phyloP scores from a whole-genome alignment of 208 protist species.

The Acanthamoeba healyi region DNA sequence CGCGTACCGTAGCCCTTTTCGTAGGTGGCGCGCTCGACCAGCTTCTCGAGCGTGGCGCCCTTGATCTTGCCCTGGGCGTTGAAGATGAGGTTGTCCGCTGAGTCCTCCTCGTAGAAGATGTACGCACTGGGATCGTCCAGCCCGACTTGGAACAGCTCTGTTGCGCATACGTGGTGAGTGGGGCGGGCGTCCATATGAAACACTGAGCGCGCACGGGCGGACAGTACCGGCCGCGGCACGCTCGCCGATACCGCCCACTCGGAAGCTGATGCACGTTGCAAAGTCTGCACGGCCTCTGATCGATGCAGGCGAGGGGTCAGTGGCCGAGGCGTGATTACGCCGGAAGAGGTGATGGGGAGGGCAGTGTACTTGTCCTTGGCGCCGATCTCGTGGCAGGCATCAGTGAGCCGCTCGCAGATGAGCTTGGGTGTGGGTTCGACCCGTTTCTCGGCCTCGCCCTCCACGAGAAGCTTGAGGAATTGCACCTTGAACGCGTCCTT shows the following conservation, averaged over 20 bases:
- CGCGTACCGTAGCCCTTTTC: constrained; percentile 55
- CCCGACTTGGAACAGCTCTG: constrained; percentile 53
- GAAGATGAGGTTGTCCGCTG: constrained; percentile 63
- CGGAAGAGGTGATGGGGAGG: no score
- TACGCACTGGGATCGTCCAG: constrained; percentile 58
- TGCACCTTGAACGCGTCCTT: constrained; percentile 62
- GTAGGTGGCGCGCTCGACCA: constrained; percentile 74
- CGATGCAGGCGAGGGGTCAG: no score
- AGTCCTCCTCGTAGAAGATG: constrained; percentile 66
- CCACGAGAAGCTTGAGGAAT: constrained; percentile 48
- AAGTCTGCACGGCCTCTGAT: constrained; percentile 9
- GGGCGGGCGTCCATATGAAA: not conserved
- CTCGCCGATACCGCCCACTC: constrained; percentile 43
- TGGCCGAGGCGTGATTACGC: no score
- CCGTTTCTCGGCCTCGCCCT: constrained; percentile 34
- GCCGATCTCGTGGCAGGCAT: constrained; percentile 38
- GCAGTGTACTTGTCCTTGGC: constrained; percentile 45
- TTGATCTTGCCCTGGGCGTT: constrained; percentile 65
- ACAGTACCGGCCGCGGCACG: constrained; percentile 8
- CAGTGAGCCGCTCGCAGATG: constrained; percentile 52
- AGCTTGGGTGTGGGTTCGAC: constrained; percentile 61
- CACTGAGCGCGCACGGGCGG: not conserved
- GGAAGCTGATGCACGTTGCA: constrained; percentile 56
- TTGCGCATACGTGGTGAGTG: not conserved
- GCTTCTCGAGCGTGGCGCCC: constrained; percentile 75